Percentiles rank a stretch among this genome's conserved stretches.
phyloP scores from a whole-genome alignment of 1,284 basidiomycete species.

The Pseudozyma sp. region DNA sequence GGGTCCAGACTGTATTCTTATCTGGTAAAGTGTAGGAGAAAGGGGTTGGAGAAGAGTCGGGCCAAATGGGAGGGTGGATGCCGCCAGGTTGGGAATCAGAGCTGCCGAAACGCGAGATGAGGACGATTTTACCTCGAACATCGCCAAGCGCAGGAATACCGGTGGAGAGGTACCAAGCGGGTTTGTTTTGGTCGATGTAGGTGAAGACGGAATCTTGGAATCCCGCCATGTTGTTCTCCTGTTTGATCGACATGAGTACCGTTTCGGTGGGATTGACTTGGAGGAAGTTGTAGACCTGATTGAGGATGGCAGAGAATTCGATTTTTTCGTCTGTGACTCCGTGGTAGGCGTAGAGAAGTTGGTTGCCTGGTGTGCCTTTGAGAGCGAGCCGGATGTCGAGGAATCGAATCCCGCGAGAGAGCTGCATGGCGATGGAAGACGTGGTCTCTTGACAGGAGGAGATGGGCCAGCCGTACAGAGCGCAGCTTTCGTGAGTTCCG shows the following conservation, averaged over 20 bases:
- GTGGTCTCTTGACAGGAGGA: conserved; percentile 47
- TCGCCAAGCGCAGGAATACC: conserved; percentile 44
- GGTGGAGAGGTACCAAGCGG: conserved; percentile 37
- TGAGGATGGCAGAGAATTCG: conserved; percentile 44
- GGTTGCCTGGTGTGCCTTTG: conserved; percentile 27
- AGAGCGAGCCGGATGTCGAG: conserved; percentile 54
- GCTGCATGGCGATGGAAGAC: conserved; percentile 35
- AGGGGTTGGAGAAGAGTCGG: conserved; percentile 23
- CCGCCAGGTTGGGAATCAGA: conserved; percentile 46
- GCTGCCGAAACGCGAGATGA: conserved; percentile 48
- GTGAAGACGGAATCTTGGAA: conserved; percentile 34
- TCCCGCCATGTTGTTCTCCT: conserved; percentile 39
- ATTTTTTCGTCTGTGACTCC: conserved; percentile 52
- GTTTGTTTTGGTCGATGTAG: conserved; percentile 28
- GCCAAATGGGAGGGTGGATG: conserved; percentile 60
- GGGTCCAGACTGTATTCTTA: conserved; percentile 26
- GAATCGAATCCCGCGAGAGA: conserved; percentile 51
- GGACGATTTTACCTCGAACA: conserved; percentile 47
- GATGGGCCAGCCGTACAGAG: conserved; percentile 58
- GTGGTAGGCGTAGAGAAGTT: conserved; percentile 55
- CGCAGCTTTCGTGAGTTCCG: conserved; percentile 58
- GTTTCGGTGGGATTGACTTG: conserved; percentile 31
- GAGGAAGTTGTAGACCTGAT: conserved; percentile 44
- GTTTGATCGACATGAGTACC: conserved; percentile 53
- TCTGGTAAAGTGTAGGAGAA: conserved; percentile 42